Evolutionary conservation across 345 rosid genomes (phyloP), one percentile per base, ranked within the genome.

Genomic region (Eucalyptus melliodora): DNA sequence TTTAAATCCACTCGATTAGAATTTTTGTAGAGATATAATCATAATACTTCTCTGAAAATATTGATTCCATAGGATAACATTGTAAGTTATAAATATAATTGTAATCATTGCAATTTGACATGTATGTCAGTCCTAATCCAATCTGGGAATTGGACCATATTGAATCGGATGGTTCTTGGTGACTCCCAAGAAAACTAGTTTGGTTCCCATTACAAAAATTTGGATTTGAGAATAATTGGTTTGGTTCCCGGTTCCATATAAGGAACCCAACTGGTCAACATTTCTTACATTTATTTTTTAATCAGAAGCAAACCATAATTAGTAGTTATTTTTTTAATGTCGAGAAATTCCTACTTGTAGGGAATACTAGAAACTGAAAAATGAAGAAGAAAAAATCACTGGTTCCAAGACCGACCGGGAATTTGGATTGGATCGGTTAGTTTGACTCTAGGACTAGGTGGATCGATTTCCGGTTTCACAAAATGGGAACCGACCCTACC

Each of bases 381-480:
- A 53, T 1, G 4, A 53, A 19, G 11, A 53, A 60, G 31, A 60
- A 62, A 3, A 62, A 62, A 62, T 62, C 17, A 30, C 17, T 3
- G 0, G 8, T 62, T 62, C 2, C 17, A 14, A 12, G 8, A 30
- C 17, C 16, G 7, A 3, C 4, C 0, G 0, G 0, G 2, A 27
- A 60, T 27, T 6, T 27, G 31, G n/a, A 12, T 6, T 12, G 16
- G 16, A 62, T 30, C 2, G 8, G 5, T 13, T 6, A 62, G 31
- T 62, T 27, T 3, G 31, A 30, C 34, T 62, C 9, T 6, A 6
- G 8, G 34, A 27, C 1, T 0, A 27, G 34, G 9, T 13, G 34
- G 9, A 2, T 0, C 5, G 0, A 62, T 62, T 30, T 14, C 17
- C 0, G 0, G 1, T 12, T 27, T 0, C 16, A 30, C 8, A 62